Evolutionary conservation across 805 yeast genomes (phyloP), one percentile per base, ranked within the genome.

Genomic region (Yamadazyma scolyti): DNA sequence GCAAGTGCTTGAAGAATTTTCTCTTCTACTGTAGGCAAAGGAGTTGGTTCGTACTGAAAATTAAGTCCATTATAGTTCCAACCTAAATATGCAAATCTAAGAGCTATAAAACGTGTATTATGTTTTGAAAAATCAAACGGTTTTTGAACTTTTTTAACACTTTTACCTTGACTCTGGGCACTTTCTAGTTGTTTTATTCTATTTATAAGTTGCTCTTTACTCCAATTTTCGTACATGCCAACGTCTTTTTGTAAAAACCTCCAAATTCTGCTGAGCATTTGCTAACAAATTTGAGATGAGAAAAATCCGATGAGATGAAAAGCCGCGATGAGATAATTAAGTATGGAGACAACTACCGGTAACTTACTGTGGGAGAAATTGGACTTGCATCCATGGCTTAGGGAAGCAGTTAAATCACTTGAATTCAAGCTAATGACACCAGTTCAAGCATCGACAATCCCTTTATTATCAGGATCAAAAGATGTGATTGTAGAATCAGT

Each of bases 401-500:
- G 42, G 17, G 82, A 78, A 2, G 93, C 95, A 2, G 68, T 89
- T 9, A 57, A 63, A n/a, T 74, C 89, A 1, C 52, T 82, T 39
- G 96, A 95, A 2, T 89, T 73, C 52, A 72, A 75, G 2, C 54
- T 74, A 9, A 87, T 90, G 96, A 93, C 98, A 0, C 96, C 98
- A 0, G 98, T 93, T 0, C 98, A 93, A 53, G 97, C 98, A 0
- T 77, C 97, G 0, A 80, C 94, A 0, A 83, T 93, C 29, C 98
- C 98, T 0, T 61, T 89, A 37, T 74, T 93, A 42, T 58, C 81
- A 14, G 78, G 78, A 12, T 83, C 88, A 50, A 90, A 90, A 49
- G 98, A 93, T 58, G 96, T 93, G 3, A 93, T 93, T 6, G 97
- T 88, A 1, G 97, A 93, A 53, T 95, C 97, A 0, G 96, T 87